These are phyloP conservation scores for Salix caprea DNA, from an alignment of 345 rosid species.

Conservation along the genomic window DNA sequence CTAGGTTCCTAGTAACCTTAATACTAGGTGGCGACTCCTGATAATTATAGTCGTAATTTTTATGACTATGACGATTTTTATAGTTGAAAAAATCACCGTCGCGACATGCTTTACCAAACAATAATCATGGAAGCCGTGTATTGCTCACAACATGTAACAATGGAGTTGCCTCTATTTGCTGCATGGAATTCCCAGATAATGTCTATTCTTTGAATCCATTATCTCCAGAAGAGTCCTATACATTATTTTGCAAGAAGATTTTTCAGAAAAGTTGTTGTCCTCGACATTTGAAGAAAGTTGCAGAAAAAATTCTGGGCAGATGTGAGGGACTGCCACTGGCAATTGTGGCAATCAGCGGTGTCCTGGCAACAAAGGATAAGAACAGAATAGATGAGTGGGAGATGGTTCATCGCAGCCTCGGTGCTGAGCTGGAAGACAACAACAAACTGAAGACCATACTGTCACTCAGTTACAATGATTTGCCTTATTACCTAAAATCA, in stretches of 20 bases:
- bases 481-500: neutral
- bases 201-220: conserved; percentile 16
- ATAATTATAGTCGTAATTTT: no score
- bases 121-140: conserved; percentile 14
- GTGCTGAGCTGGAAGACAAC: conserved; percentile 1
- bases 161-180: conserved; percentile 14
- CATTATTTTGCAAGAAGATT: conserved; percentile 23
- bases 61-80: no score
- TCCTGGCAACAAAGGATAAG: neutral
- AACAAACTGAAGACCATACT: neutral
- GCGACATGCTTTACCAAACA: conserved; percentile 21
- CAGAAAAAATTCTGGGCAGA: conserved; percentile 5
- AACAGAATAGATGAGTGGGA: conserved; percentile 8
- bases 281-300: conserved; percentile 12
- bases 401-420: neutral
- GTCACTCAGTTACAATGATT: conserved; percentile 8
- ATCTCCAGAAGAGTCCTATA: conserved; percentile 8
- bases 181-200: conserved; percentile 6
- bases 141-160: conserved; percentile 25
- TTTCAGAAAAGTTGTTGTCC: conserved; percentile 13
- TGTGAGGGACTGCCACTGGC: conserved; percentile 30
- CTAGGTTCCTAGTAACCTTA: no score
- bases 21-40: no score
- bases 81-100: no score
- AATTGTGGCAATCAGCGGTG: conserved; percentile 28